A percentile compares a stretch with the other conserved stretches of the same genome.
phyloP scores from a whole-genome alignment of 1,139 yeast species.

The Zygoascus sp. region DNA sequence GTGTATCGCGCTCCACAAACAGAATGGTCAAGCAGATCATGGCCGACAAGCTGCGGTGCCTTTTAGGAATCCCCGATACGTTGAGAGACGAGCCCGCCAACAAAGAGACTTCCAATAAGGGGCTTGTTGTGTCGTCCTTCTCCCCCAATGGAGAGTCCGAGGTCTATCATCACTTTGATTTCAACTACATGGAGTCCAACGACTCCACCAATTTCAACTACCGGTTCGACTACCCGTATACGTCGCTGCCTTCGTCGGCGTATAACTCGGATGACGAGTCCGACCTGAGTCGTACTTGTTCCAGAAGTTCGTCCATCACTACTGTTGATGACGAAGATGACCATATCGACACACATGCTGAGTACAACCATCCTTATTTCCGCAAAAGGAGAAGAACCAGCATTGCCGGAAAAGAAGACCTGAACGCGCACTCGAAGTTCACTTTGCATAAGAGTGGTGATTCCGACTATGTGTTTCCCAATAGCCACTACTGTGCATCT shows the following conservation, averaged over 20 bases:
- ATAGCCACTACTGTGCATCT: conserved; percentile 9
- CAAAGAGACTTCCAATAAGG: conserved; percentile 3
- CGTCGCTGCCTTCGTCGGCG: conserved; percentile 18
- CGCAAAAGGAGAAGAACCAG: conserved; percentile 9
- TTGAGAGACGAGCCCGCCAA: neutral
- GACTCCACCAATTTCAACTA: conserved; percentile 15
- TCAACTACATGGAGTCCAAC: conserved; percentile 20
- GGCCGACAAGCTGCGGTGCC: conserved; percentile 14
- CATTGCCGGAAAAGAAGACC: conserved; percentile 8
- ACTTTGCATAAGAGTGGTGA: conserved; percentile 7
- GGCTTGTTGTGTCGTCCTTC: conserved; percentile 4
- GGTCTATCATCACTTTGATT: conserved; percentile 6
- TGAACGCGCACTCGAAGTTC: conserved; percentile 20
- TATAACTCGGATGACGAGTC: conserved; percentile 13
- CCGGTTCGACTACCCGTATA: conserved; percentile 15
- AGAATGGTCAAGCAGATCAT: conserved; percentile 18
- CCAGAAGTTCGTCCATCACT: neutral
- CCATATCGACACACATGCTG: neutral
- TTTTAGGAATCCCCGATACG: conserved; percentile 15
- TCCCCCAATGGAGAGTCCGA: conserved; percentile 3
- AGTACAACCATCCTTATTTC: conserved; percentile 4
- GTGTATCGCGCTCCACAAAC: conserved; percentile 18
- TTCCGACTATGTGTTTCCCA: conserved; percentile 1
- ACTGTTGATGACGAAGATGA: conserved; percentile 1
- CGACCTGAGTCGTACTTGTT: conserved; percentile 4